Percentiles rank a stretch among this genome's conserved stretches.
Conservation (phyloP, 805 yeast genomes). For the Saccharomycopsis guyanensis region DNA sequence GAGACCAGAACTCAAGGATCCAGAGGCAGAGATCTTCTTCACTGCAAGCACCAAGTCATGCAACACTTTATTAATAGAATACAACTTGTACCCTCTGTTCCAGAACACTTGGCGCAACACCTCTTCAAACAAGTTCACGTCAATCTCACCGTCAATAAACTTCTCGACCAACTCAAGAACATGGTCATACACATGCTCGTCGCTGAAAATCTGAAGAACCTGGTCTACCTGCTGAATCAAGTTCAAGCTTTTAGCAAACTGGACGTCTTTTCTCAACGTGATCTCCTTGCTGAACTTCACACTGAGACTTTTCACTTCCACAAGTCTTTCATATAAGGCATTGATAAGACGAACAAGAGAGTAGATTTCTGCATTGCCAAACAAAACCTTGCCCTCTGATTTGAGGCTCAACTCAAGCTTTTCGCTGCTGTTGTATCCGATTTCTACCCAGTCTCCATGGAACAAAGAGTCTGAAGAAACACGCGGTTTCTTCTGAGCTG, state of each 20-base stretch:
- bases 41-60: conserved; percentile 49
- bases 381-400: conserved; percentile 45
- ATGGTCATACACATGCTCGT: conserved; percentile 63
- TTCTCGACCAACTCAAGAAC: conserved; percentile 66
- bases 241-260: conserved; percentile 82
- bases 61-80: conserved; percentile 87
- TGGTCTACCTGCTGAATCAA: conserved; percentile 76
- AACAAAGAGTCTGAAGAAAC: conserved; percentile 24
- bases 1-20: conserved; percentile 44
- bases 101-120: conserved; percentile 90
- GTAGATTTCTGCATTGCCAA: conserved; percentile 83
- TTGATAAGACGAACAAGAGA: conserved; percentile 83
- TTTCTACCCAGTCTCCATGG: conserved; percentile 25
- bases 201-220: conserved; percentile 66
- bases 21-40: conserved; percentile 2
- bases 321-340: conserved; percentile 71
- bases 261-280: conserved; percentile 50
- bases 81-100: conserved; percentile 85
- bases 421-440: conserved; percentile 20
- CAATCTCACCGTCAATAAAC: conserved; percentile 82
- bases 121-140: conserved; percentile 93
- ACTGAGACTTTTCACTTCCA: conserved; percentile 68
- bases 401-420: conserved; percentile 12
- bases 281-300: conserved; percentile 57
- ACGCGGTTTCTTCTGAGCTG: conserved; percentile 7